phyloP scores from a whole-genome alignment of 306 rosid species.

The Fragaria iinumae region DNA sequence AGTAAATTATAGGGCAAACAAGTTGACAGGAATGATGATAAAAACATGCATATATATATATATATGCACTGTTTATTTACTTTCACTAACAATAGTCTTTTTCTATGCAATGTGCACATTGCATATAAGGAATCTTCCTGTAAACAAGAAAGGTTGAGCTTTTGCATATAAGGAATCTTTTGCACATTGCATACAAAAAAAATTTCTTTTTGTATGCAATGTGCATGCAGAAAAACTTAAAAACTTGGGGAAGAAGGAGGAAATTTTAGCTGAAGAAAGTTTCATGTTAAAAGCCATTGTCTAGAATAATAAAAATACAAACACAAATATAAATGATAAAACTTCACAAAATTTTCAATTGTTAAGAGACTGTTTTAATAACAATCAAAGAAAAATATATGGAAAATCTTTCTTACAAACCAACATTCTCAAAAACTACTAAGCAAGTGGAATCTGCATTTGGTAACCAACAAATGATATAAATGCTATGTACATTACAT shows the following conservation, averaged over 20 bases:
- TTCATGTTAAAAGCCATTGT: neutral
- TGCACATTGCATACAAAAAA: too few species aligned
- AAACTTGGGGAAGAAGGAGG: neutral
- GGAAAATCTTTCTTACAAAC: neutral
- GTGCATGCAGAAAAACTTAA: neutral
- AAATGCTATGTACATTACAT: neutral
- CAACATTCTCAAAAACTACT: neutral
- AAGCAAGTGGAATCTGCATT: neutral
- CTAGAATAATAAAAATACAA: neutral
- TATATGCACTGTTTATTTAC: neutral
- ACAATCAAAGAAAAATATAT: neutral
- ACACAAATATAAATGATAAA: neutral
- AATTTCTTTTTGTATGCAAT: neutral
- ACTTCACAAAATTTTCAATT: neutral
- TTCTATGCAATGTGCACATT: too few species aligned
- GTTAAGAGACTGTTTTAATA: neutral
- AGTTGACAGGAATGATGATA: neutral
- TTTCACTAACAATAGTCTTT: neutral
- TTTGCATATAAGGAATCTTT: neutral
- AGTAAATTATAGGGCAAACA: neutral
- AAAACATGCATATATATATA: neutral
- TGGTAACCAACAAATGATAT: neutral
- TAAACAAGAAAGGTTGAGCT: neutral
- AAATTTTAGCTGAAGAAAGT: neutral
- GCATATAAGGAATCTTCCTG: neutral